Evolutionary conservation across 495 filamentous ascomycete species (phyloP).

Genomic region (Annulohypoxylon nitens): DNA sequence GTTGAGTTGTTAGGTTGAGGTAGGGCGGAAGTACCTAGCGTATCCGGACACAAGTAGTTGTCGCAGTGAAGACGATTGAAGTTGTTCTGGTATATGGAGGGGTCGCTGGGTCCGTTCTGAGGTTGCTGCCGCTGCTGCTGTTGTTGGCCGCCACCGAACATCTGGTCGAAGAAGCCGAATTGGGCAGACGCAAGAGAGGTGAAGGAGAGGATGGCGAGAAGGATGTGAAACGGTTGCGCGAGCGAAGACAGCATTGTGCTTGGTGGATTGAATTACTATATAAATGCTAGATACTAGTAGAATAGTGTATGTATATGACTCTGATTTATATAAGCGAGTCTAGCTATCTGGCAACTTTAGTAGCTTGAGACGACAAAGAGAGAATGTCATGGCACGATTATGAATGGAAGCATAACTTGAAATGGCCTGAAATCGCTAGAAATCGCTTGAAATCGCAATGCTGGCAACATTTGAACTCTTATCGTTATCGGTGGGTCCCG

Average conservation of each 20-base stretch:
- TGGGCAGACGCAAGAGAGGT: conserved; percentile 64
- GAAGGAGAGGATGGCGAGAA: conserved; percentile 53
- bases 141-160: conserved; percentile 70
- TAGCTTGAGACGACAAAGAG: neutral
- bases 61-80: conserved; percentile 80
- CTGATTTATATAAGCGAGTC: neutral
- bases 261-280: neutral
- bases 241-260: conserved; percentile 49
- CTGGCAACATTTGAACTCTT: conserved; percentile 49
- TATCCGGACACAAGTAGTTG: conserved; percentile 92
- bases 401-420: neutral
- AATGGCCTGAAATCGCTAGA: too few relatives aligned
- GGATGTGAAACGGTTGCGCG: conserved; percentile 19
- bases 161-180: conserved; percentile 91
- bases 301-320: neutral
- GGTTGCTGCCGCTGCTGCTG: conserved; percentile 73
- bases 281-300: neutral
- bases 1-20: neutral
- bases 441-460: conserved; percentile 35
- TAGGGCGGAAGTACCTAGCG: conserved; percentile 64
- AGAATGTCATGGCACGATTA: neutral
- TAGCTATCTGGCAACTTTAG: neutral
- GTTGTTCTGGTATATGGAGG: conserved; percentile 77
- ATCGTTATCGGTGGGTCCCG: conserved; percentile 38
- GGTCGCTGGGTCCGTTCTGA: conserved; percentile 85